Base-by-base conservation (phyloP, 495 filamentous ascomycete genomes). In the Talaromyces liani region DNA sequence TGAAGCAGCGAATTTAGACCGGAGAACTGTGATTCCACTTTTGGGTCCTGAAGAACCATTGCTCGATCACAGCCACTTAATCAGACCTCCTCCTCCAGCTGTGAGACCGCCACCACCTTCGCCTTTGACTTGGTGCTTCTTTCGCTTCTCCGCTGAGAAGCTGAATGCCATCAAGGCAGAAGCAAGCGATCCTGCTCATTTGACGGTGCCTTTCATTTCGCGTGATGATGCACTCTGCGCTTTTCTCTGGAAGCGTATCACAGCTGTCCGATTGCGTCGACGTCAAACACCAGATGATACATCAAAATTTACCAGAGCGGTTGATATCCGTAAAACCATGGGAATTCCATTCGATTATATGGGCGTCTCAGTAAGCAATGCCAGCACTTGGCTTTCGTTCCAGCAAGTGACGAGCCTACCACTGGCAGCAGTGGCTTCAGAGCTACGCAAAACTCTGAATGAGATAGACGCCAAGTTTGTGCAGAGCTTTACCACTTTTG, bases 221-320 rank as follows among this genome's bases (percentile, higher is more conserved):
- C 79, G 73, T 6, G 79, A 86, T 66, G 84, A 86, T 63, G 75
- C 78, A 12, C 69, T 86, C 6, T 82, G 69, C 18, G 80, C 82
- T 12, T 81, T 83, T 31, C 66, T 80, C 62, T 82, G 77, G 79
- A 65, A 78, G 62, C 66, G 70, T 9, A 24, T 79, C 5, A 69
- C 64, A 41, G 34, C 33, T 14, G 59, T 68, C 6, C 71, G 74
- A 2, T 63, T 68, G 4, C 20, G 16, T 6, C 58, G 60, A 8
- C 20, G 60, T 57, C 67, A 64, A 9, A 51, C n/a, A 8, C 68
- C 68, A 7, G 65, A 63, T 20, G 65, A 67, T 12, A 8, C 56
- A 2, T 67, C 71, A 1, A 72, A 71, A n/a, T 67, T 81, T 58
- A 63, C 66, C 1, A 72, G 77, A 45, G 70, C 73, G 49, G 66